Percentiles rank a stretch among this genome's conserved stretches.
Conservation (phyloP, 768 basidiomycete species). For the Auriscalpium vulgare region DNA sequence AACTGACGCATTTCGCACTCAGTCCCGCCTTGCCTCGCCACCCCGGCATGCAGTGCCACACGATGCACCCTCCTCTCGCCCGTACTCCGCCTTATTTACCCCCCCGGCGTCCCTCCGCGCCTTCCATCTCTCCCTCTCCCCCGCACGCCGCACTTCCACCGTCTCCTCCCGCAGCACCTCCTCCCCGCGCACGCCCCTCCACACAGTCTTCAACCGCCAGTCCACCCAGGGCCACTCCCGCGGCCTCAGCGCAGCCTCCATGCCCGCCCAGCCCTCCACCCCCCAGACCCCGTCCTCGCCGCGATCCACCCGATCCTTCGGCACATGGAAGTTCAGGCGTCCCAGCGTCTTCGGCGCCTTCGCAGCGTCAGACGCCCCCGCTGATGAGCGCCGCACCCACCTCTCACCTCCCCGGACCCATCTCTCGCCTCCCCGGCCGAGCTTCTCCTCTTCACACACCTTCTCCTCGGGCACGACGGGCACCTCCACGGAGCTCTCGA, state of each 20-base stretch:
- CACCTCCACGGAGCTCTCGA: slow-evolving; percentile 8
- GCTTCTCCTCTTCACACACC: slow-evolving; percentile 16
- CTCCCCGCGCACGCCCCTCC: slow-evolving; percentile 23
- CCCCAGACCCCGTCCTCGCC: background rate
- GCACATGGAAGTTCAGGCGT: slow-evolving; percentile 24
- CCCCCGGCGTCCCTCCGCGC: slow-evolving; percentile 34
- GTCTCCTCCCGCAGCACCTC: slow-evolving; percentile 25
- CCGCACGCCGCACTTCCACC: slow-evolving; percentile 32
- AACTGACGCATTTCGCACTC: background rate
- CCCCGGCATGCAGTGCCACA: slow-evolving; percentile 14
- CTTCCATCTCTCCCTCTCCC: slow-evolving; percentile 34
- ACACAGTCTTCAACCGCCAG: slow-evolving; percentile 15
- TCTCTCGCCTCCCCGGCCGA: slow-evolving; percentile 14
- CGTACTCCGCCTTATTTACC: slow-evolving; percentile 28
- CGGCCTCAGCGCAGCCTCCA: slow-evolving; percentile 27
- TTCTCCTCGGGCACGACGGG: slow-evolving; percentile 16
- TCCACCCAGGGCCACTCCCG: slow-evolving; percentile 22
- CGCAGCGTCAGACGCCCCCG: slow-evolving; percentile 33
- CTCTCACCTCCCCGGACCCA: slow-evolving; percentile 17
- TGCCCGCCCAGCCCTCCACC: background rate
- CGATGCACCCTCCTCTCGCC: slow-evolving; percentile 23
- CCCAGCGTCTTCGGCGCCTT: slow-evolving; percentile 63
- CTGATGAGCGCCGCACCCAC: slow-evolving; percentile 22
- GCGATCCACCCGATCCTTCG: slow-evolving; percentile 5
- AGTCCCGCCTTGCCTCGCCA: slow-evolving; percentile 1